Percentiles rank a stretch among this genome's conserved stretches.
Conservation (phyloP, 2,329 filamentous ascomycete species). For the Phaeosphaeriaceae sp. region DNA sequence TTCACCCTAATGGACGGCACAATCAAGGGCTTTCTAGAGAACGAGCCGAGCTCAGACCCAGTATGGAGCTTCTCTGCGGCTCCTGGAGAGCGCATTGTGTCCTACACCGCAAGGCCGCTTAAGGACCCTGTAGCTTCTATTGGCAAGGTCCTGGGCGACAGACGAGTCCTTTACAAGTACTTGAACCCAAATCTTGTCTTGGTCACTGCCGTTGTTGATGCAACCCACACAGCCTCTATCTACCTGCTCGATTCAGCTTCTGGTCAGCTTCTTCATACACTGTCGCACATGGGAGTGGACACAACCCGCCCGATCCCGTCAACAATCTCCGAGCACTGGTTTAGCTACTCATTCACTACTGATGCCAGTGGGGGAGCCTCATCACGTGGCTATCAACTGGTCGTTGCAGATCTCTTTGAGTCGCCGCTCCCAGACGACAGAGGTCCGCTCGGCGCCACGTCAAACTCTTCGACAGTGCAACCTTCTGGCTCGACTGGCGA, state of each 20-base stretch:
- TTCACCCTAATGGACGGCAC: slow-evolving; percentile 43
- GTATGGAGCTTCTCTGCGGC: slow-evolving; percentile 77
- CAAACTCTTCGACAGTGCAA: slow-evolving; percentile 79
- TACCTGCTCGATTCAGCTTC: slow-evolving; percentile 88
- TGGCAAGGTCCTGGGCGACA: slow-evolving; percentile 88
- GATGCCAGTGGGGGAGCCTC: slow-evolving; percentile 59
- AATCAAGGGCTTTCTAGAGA: slow-evolving; percentile 40
- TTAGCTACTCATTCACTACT: slow-evolving; percentile 76
- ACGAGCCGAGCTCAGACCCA: slow-evolving; percentile 29
- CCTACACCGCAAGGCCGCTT: slow-evolving; percentile 70
- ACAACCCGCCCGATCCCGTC: slow-evolving; percentile 75
- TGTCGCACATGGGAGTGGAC: slow-evolving; percentile 76
- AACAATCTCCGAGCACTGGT: slow-evolving; percentile 92
- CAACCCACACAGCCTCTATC: slow-evolving; percentile 67
- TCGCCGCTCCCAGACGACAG: slow-evolving; percentile 84
- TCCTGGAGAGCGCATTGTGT: slow-evolving; percentile 70
- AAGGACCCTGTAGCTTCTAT: slow-evolving; percentile 94
- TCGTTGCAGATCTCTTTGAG: slow-evolving; percentile 89
- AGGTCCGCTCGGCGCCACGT: slow-evolving; percentile 72
- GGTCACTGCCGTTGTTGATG: slow-evolving; percentile 71
- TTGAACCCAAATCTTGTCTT: slow-evolving; percentile 86
- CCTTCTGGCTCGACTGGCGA: slow-evolving; percentile 65
- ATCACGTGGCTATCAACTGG: slow-evolving; percentile 84
- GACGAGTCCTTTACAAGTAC: slow-evolving; percentile 97
- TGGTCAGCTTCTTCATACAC: slow-evolving; percentile 77